Conservation (phyloP, 805 yeast species). For the Diddensiella santjacobensis region DNA sequence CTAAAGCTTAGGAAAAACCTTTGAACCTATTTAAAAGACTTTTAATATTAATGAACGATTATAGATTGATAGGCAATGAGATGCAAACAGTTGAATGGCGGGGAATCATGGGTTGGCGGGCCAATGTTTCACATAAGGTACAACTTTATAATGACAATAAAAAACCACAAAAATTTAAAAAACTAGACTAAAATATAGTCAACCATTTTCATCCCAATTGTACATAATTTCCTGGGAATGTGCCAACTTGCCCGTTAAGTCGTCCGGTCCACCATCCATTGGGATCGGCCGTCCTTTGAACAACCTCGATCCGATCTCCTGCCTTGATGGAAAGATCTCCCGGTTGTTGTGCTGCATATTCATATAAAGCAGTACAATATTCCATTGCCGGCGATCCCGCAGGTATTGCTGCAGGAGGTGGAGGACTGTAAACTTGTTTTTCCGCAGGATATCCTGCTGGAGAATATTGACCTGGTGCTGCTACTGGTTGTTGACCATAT, state of each 20-base stretch:
- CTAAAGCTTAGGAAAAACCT: too few relatives aligned
- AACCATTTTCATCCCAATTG: constrained; percentile 41
- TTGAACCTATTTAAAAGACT: too few relatives aligned
- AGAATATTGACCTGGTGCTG: constrained; percentile 22
- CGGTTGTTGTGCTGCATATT: constrained; percentile 85
- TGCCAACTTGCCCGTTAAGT: constrained; percentile 76
- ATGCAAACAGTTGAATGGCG: too few relatives aligned
- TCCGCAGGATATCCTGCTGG: constrained; percentile 27
- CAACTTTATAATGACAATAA: too few relatives aligned
- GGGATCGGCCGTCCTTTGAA: constrained; percentile 75
- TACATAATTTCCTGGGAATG: constrained; percentile 94
- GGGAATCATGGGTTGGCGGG: too few relatives aligned
- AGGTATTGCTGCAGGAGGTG: constrained; percentile 31
- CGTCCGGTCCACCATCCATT: constrained; percentile 99
- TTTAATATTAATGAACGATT: too few relatives aligned
- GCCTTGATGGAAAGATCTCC: constrained; percentile 88
- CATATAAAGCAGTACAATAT: constrained; percentile 81
- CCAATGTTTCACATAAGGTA: too few relatives aligned
- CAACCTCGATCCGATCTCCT: constrained; percentile 79
- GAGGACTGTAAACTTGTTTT: constrained; percentile 22
- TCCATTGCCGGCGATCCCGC: constrained; percentile 37
- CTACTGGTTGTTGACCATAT: constrained; percentile 25
- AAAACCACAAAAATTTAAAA: too few relatives aligned
- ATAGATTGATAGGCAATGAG: too few relatives aligned
- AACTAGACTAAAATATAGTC: too few relatives aligned